These are phyloP conservation scores for Cyberlindnera sargentensis DNA, from an alignment of 805 yeast species.

Conservation along the genomic window DNA sequence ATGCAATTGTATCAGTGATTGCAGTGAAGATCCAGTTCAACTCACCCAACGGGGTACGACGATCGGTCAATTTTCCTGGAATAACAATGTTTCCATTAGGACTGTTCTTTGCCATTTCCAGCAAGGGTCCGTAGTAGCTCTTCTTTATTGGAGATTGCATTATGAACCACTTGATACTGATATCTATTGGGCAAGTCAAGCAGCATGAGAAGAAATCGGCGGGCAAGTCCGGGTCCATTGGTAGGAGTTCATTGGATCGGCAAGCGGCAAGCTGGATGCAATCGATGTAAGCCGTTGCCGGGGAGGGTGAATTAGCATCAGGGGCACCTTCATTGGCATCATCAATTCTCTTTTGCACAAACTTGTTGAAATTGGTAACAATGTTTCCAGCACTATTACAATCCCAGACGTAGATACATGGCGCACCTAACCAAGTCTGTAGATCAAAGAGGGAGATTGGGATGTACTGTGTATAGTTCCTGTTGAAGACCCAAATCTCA, in stretches of 20 bases:
- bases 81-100: slow-evolving; percentile 46
- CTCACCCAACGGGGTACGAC: slow-evolving; percentile 94
- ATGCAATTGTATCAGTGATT: slow-evolving; percentile 95
- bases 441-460: slow-evolving; percentile 93
- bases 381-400: slow-evolving; percentile 94
- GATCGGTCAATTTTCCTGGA: slow-evolving; percentile 87
- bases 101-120: slow-evolving; percentile 28
- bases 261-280: slow-evolving; percentile 95
- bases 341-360: slow-evolving; percentile 82
- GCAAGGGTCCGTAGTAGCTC: slow-evolving; percentile 33
- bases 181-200: slow-evolving; percentile 91
- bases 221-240: slow-evolving; percentile 91
- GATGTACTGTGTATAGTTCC: slow-evolving; percentile 95
- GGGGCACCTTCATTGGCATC: slow-evolving; percentile 64
- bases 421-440: slow-evolving; percentile 97
- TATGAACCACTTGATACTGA: slow-evolving; percentile 85
- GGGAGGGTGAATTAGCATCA: slow-evolving; percentile 35
- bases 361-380: slow-evolving; percentile 79
- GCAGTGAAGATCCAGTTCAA: slow-evolving; percentile 97
- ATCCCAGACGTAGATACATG: slow-evolving; percentile 91
- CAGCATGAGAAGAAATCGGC: slow-evolving; percentile 96
- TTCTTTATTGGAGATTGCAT: slow-evolving; percentile 66
- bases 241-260: slow-evolving; percentile 73
- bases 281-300: slow-evolving; percentile 54
- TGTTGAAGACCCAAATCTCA: slow-evolving; percentile 96